phyloP scores from a whole-genome alignment of 371 early-diverging fungal genomes.

The Paramicrosporidium saccamoebae region DNA sequence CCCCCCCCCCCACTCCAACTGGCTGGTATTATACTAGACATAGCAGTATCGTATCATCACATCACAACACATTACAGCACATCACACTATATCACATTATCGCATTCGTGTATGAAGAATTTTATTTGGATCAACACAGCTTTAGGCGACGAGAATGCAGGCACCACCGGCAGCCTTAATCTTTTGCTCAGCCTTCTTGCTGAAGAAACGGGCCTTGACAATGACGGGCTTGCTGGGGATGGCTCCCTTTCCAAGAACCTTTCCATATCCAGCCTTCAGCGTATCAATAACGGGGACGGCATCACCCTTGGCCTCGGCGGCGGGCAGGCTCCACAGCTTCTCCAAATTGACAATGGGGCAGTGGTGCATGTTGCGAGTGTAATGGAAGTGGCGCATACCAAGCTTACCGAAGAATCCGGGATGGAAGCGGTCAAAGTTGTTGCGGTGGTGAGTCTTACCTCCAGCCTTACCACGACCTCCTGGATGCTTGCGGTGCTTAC shows the following conservation, averaged over 20 bases:
- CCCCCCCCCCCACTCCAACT: no score
- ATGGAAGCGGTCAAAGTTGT: conserved; percentile 99
- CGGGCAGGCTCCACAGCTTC: conserved; percentile 76
- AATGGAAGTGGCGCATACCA: conserved; percentile 97
- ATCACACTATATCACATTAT: no score
- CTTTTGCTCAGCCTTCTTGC: conserved; percentile 82
- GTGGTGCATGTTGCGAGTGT: conserved; percentile 67
- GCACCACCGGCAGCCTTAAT: conserved; percentile 94
- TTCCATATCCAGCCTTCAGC: conserved; percentile 66
- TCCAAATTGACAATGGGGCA: conserved; percentile 67
- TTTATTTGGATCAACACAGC: conserved; percentile 1
- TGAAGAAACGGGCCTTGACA: conserved; percentile 88
- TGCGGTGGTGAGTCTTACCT: conserved; percentile 98
- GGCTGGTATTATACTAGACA: no score
- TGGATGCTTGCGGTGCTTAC: conserved; percentile 99
- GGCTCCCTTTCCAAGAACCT: conserved; percentile 86
- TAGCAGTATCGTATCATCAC: no score
- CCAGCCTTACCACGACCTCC: conserved; percentile 99
- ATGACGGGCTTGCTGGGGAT: conserved; percentile 73
- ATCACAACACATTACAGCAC: no score
- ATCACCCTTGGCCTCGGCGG: conserved; percentile 59
- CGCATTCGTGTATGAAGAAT: no score
- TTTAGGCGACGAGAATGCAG: conserved; percentile 28
- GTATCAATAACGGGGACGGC: conserved; percentile 79
- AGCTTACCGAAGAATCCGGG: conserved; percentile 99